These are phyloP conservation scores for Acacia melanoxylon DNA, from an alignment of 306 rosid species.

Conservation along the genomic window DNA sequence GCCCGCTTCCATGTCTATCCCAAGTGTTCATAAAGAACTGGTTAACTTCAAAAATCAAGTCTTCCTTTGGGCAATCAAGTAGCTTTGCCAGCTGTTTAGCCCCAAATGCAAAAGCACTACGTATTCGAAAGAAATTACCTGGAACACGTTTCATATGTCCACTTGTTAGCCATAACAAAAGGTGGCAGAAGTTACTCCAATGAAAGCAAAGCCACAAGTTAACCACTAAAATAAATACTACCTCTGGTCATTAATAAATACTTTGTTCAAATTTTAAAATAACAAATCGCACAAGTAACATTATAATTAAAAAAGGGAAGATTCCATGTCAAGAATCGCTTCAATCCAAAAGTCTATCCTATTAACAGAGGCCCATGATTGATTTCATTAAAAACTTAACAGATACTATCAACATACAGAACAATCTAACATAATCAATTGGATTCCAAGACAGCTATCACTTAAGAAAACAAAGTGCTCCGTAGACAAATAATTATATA, in stretches of 20 bases:
- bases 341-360: not conserved
- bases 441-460: not conserved
- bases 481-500: not conserved
- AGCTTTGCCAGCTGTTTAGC: slow-evolving; percentile 83
- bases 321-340: not conserved
- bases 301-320: not conserved
- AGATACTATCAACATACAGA: not conserved
- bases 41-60: slow-evolving; percentile 71
- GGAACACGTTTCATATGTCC: slow-evolving; percentile 34
- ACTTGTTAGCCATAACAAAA: slow-evolving; percentile 24
- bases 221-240: not conserved
- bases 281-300: not conserved
- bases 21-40: slow-evolving; percentile 94
- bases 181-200: not conserved
- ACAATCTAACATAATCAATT: not conserved
- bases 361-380: not conserved
- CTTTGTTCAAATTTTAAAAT: slow-evolving; percentile 10
- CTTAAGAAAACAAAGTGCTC: not conserved
- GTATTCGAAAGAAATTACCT: slow-evolving; percentile 98
- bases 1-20: slow-evolving; percentile 98
- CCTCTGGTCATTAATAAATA: not conserved
- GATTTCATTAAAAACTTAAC: not conserved
- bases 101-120: slow-evolving; percentile 98
- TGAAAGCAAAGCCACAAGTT: not conserved
- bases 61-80: slow-evolving; percentile 87